Percentiles rank a stretch among this genome's conserved stretches.
phyloP scores from a whole-genome alignment of 441 rosid species.

The Mallotus repandus region DNA sequence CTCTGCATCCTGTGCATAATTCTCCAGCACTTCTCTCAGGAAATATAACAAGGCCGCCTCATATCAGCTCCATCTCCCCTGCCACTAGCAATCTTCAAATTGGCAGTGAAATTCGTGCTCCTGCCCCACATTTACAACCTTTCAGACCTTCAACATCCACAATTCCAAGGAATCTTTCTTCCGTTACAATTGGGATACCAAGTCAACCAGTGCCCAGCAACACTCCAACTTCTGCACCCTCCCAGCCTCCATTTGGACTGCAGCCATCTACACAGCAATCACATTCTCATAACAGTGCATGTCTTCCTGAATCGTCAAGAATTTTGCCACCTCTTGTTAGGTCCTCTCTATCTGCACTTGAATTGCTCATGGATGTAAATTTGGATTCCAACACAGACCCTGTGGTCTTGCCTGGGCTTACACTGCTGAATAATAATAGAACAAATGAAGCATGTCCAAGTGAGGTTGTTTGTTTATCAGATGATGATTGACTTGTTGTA shows the following conservation, averaged over 20 bases:
- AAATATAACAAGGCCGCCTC: conserved; percentile 48
- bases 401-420: conserved; percentile 19
- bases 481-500: conserved; percentile 62
- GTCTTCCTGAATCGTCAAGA: conserved; percentile 20
- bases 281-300: conserved; percentile 12
- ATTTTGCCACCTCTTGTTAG: conserved; percentile 20
- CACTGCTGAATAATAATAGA: conserved; percentile 6
- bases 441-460: conserved; percentile 16
- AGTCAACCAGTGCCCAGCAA: conserved; percentile 27
- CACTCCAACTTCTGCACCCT: conserved; percentile 16
- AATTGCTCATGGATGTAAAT: conserved; percentile 23
- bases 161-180: conserved; percentile 22
- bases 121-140: conserved; percentile 60
- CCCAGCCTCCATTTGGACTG: conserved; percentile 22
- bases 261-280: conserved; percentile 25
- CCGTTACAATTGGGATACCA: conserved; percentile 24
- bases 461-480: conserved; percentile 69
- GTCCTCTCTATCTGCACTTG: conserved; percentile 23
- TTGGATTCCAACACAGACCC: conserved; percentile 21
- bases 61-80: conserved; percentile 38
- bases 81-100: conserved; percentile 42
- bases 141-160: conserved; percentile 45
- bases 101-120: conserved; percentile 47
- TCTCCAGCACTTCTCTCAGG: conserved; percentile 28
- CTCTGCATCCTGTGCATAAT: conserved; percentile 30